These are phyloP conservation scores for Candida mesenterica DNA, from an alignment of 1,139 yeast genomes.

Conservation along the genomic window DNA sequence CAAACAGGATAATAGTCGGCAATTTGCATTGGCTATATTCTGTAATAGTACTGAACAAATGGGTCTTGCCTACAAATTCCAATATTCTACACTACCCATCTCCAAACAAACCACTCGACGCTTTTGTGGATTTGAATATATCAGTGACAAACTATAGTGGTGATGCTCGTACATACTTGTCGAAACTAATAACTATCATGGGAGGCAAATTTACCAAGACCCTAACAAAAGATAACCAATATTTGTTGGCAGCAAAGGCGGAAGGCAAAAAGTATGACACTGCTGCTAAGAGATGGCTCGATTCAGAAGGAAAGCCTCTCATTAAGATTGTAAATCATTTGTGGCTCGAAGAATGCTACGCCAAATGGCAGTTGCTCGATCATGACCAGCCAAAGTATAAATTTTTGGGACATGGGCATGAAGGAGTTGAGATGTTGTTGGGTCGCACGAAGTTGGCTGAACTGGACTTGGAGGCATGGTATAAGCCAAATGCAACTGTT, in stretches of 20 bases:
- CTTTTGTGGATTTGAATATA: constrained; percentile 51
- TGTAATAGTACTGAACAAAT: constrained; percentile 54
- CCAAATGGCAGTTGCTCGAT: constrained; percentile 56
- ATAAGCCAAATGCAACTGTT: constrained; percentile 15
- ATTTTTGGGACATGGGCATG: constrained; percentile 40
- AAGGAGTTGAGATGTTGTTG: constrained; percentile 41
- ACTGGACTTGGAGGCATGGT: constrained; percentile 41
- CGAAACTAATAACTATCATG: constrained; percentile 58
- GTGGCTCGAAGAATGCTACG: constrained; percentile 87
- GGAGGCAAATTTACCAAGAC: constrained; percentile 81
- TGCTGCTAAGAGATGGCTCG: constrained; percentile 59
- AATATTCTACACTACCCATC: constrained; percentile 71
- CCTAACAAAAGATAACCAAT: constrained; percentile 66
- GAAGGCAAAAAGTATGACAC: constrained; percentile 75
- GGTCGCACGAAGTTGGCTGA: constrained; percentile 51
- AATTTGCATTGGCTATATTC: constrained; percentile 74
- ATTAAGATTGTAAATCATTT: constrained; percentile 67
- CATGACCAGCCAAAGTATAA: constrained; percentile 43
- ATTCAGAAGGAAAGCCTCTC: constrained; percentile 27
- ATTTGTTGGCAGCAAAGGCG: constrained; percentile 65
- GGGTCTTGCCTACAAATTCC: constrained; percentile 54
- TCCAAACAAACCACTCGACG: constrained; percentile 52
- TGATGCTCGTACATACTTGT: constrained; percentile 72
- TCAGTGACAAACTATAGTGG: constrained; percentile 83
- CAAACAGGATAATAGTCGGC: constrained; percentile 48